Evolutionary conservation across 1,284 basidiomycete genomes (phyloP), one percentile per base, ranked within the genome.

Genomic region (Tausonia pullulans): DNA sequence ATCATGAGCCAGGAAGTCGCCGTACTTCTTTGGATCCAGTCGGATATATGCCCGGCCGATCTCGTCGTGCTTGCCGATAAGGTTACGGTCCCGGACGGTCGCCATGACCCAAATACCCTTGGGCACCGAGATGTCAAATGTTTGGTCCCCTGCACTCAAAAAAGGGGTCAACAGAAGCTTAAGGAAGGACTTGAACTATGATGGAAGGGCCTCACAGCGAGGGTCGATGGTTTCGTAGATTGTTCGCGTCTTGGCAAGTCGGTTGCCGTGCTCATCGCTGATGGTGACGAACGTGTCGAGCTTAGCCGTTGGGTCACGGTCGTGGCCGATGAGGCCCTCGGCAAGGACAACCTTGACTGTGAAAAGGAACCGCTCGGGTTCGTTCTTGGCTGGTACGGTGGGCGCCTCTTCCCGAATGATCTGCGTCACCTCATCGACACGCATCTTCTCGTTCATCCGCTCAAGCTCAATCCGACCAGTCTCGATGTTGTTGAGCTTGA

Each of bases 401-500:
- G 88, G 87, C 6, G 78, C 82, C 51, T 79, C 67, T 57, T 78
- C 40, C 49, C 75, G 71, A 60, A 79, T 71, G 40, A 84, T 80
- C 51, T 87, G 84, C 0, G 88, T 84, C 67, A 95, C 83, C 72
- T 87, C 86, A 77, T 99, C 96, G 0, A 88, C 92, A 66, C 95
- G 83, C 79, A 97, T 86, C 69, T 90, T 87, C 61, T 82, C 85
- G 75, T 98, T 98, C 80, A 98, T 87, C 70, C 87, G 88, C 74
- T 99, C 96, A 63, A 99, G 81, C 62, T 96, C 81, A 65, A 85
- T 84, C 10, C 94, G 84, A 0, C 94, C 93, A 2, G 90, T 87
- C 71, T 96, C 93, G 68, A 98, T 87, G 74, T 98, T 98, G 79
- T 99, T 98, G 58, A 98, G 82, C 78, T 97, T 98, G 72, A 98